Percentiles rank a stretch among this genome's conserved stretches.
phyloP scores from a whole-genome alignment of 1,284 basidiomycete species.

The Naganishia sp. region DNA sequence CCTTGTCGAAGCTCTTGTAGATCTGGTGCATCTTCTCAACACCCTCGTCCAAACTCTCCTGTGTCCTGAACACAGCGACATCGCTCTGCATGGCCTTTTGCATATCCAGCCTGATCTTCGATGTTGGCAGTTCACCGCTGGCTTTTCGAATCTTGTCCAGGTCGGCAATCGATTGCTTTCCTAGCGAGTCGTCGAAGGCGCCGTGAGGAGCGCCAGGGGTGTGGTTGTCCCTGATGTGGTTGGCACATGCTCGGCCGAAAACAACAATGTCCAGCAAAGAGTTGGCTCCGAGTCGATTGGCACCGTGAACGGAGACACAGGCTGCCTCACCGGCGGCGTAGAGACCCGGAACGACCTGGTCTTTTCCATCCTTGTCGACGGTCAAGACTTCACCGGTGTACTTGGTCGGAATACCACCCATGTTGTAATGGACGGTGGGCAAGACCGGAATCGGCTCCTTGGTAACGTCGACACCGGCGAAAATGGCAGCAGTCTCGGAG shows the following conservation, averaged over 20 bases:
- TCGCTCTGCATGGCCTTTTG: slow-evolving; percentile 95
- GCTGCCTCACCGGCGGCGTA: slow-evolving; percentile 99
- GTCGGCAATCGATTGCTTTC: slow-evolving; percentile 81
- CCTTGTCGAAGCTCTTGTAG: slow-evolving; percentile 82
- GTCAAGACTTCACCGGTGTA: slow-evolving; percentile 98
- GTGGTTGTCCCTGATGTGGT: slow-evolving; percentile 92
- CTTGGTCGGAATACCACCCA: slow-evolving; percentile 99
- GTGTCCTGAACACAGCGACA: slow-evolving; percentile 68
- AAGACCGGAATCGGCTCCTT: slow-evolving; percentile 98
- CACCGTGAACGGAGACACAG: slow-evolving; percentile 98
- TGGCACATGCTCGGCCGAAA: slow-evolving; percentile 96
- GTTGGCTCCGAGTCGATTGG: slow-evolving; percentile 99
- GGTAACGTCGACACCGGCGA: slow-evolving; percentile 98
- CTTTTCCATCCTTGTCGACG: slow-evolving; percentile 76
- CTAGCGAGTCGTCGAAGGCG: slow-evolving; percentile 82
- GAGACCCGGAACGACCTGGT: slow-evolving; percentile 92
- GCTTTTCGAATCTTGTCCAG: slow-evolving; percentile 86
- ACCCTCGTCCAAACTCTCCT: slow-evolving; percentile 87
- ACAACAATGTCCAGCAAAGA: slow-evolving; percentile 98
- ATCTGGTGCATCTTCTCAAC: slow-evolving; percentile 82
- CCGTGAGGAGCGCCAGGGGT: slow-evolving; percentile 91
- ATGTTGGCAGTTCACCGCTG: slow-evolving; percentile 79
- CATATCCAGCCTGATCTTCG: slow-evolving; percentile 90
- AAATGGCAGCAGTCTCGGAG: slow-evolving; percentile 98
- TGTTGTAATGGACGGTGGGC: slow-evolving; percentile 93